phyloP scores from a whole-genome alignment of 2,329 filamentous ascomycete genomes.

The Falciphora oryzae region DNA sequence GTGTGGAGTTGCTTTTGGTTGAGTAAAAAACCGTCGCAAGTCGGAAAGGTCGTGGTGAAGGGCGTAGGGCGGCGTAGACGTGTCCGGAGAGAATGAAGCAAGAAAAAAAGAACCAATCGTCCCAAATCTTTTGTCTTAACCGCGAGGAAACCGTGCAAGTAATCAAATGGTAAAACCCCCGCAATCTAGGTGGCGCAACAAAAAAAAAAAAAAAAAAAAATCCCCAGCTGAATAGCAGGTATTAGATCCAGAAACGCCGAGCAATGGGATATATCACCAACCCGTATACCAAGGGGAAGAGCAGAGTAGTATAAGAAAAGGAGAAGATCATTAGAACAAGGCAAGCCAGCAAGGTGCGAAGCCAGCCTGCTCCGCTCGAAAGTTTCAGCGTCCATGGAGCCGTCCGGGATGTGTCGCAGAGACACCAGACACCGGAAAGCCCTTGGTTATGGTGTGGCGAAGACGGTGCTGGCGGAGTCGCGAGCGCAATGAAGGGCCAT shows the following conservation, averaged over 20 bases:
- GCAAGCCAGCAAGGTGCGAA: not conserved
- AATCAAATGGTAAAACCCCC: not conserved
- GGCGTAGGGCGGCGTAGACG: not conserved
- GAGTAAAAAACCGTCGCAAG: not conserved
- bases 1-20: not conserved
- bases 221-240: conserved; percentile 7
- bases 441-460: not conserved
- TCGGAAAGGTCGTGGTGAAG: not conserved
- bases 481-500: not conserved
- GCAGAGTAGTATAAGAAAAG: conserved; percentile 13
- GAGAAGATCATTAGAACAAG: conserved; percentile 16
- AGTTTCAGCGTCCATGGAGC: not conserved
- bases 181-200: not conserved
- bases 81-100: not conserved
- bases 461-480: not conserved
- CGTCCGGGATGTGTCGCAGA: not conserved
- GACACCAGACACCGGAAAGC: too few relatives aligned
- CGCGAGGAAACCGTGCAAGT: not conserved
- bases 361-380: not conserved
- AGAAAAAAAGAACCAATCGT: not conserved
- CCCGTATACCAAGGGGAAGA: conserved; percentile 21
- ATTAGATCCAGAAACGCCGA: conserved; percentile 21
- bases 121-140: not conserved
- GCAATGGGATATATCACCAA: conserved; percentile 19
- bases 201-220: not conserved